Evolutionary conservation across 2,329 filamentous ascomycete species (phyloP).

Genomic region (Scopulariopsis brevicaulis): DNA sequence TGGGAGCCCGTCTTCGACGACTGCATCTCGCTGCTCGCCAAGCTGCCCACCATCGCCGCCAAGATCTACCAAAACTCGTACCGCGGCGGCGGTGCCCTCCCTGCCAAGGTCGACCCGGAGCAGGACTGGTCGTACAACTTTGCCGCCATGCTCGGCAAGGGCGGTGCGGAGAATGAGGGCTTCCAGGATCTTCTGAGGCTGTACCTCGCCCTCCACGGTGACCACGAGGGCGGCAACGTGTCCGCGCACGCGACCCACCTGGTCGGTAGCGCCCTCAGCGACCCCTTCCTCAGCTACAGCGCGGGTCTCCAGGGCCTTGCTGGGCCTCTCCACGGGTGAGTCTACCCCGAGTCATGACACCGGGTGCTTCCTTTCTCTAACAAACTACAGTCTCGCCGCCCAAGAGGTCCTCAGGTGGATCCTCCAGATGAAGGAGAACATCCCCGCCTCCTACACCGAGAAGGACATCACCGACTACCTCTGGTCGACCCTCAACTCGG

Average conservation of each 20-base stretch:
- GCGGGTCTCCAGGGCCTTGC: constrained; percentile 82
- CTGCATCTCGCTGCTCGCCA: constrained; percentile 83
- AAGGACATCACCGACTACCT: constrained; percentile 81
- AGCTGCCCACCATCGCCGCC: constrained; percentile 91
- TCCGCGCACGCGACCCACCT: constrained; percentile 92
- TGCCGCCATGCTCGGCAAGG: constrained; percentile 87
- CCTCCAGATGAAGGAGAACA: constrained; percentile 83
- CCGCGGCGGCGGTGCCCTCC: constrained; percentile 60
- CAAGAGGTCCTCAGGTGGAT: constrained; percentile 98
- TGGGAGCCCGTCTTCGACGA: constrained; percentile 99
- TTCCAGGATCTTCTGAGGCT: constrained; percentile 92
- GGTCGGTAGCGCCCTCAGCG: constrained; percentile 86
- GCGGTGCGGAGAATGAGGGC: constrained; percentile 75
- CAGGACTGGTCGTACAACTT: constrained; percentile 99
- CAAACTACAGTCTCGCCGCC: constrained; percentile 58
- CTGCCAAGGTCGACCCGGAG: constrained; percentile 63
- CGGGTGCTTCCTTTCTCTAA: neutral
- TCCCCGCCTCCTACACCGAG: constrained; percentile 67
- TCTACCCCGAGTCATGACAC: constrained; percentile 1
- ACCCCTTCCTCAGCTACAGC: constrained; percentile 92
- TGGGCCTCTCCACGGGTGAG: constrained; percentile 54
- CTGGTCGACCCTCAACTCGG: constrained; percentile 86
- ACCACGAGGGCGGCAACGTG: constrained; percentile 97
- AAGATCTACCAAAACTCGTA: constrained; percentile 96
- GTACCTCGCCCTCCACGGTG: constrained; percentile 92